These are phyloP conservation scores for Emericellopsis atlantica DNA, from an alignment of 2,329 filamentous ascomycete species.

Conservation along the genomic window DNA sequence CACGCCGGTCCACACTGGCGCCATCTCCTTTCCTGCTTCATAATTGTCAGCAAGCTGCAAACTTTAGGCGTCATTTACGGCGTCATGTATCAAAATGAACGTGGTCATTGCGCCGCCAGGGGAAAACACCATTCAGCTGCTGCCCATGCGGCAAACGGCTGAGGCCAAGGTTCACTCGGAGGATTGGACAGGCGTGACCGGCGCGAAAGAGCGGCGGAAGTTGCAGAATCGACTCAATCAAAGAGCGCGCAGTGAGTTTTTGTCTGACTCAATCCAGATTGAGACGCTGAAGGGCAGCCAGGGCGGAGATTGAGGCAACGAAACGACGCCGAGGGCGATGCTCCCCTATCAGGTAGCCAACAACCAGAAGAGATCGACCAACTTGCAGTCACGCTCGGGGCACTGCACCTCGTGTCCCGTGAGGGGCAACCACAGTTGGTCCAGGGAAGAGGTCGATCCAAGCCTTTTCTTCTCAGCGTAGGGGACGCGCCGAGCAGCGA, in stretches of 20 bases:
- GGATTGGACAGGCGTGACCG: conserved; percentile 18
- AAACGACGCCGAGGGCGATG: neutral
- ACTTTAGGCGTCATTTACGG: no score
- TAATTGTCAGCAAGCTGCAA: no score
- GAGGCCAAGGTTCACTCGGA: conserved; percentile 5
- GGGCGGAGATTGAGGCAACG: neutral
- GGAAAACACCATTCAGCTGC: neutral
- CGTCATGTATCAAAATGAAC: no score
- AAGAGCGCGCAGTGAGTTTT: conserved; percentile 5
- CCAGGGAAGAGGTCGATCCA: neutral
- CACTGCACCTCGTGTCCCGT: neutral
- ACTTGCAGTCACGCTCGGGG: neutral
- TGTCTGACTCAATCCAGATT: neutral
- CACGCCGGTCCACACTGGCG: no score
- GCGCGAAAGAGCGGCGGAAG: conserved; percentile 10
- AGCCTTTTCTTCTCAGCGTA: neutral
- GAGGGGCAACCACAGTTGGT: neutral
- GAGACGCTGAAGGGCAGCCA: neutral
- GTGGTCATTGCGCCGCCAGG: no score
- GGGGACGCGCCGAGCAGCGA: neutral
- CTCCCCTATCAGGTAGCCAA: neutral
- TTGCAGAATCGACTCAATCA: conserved; percentile 11
- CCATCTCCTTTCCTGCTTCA: no score
- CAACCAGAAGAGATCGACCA: neutral
- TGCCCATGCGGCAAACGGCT: neutral